Percentiles rank a stretch among this genome's conserved stretches.
phyloP scores from a whole-genome alignment of 2,329 filamentous ascomycete genomes.

The Trichoderma sp. region DNA sequence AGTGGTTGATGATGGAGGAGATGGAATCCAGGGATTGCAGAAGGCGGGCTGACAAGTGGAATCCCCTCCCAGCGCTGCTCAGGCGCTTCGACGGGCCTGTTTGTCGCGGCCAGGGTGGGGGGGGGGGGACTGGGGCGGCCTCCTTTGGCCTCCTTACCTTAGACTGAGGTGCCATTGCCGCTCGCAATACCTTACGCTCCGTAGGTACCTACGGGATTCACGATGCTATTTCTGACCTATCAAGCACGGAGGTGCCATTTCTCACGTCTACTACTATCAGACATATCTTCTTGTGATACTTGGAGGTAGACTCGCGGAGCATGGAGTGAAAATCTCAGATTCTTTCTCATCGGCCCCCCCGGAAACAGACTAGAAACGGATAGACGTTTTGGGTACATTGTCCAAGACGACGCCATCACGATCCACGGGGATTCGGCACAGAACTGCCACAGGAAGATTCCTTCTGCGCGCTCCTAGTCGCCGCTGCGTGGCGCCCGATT shows the following conservation, averaged over 20 bases:
- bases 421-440: background rate
- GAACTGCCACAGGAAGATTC: conserved; percentile 6
- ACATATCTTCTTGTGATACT: too few relatives aligned
- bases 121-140: conserved; percentile 20
- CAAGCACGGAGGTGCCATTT: too few relatives aligned
- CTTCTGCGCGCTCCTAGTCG: conserved; percentile 2
- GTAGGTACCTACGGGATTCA: too few relatives aligned
- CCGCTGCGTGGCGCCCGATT: background rate
- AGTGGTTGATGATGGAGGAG: conserved; percentile 21
- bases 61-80: conserved; percentile 19
- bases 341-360: too few relatives aligned
- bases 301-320: too few relatives aligned
- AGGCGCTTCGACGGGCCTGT: conserved; percentile 14
- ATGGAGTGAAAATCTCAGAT: too few relatives aligned
- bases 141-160: conserved; percentile 15
- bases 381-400: conserved; percentile 7
- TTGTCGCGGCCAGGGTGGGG: conserved; percentile 16
- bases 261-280: too few relatives aligned
- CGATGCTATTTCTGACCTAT: too few relatives aligned
- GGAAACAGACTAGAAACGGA: too few relatives aligned
- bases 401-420: background rate
- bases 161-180: background rate
- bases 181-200: background rate
- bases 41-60: conserved; percentile 28
- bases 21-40: conserved; percentile 24